phyloP scores from a whole-genome alignment of 345 rosid genomes.

The Pistacia vera region DNA sequence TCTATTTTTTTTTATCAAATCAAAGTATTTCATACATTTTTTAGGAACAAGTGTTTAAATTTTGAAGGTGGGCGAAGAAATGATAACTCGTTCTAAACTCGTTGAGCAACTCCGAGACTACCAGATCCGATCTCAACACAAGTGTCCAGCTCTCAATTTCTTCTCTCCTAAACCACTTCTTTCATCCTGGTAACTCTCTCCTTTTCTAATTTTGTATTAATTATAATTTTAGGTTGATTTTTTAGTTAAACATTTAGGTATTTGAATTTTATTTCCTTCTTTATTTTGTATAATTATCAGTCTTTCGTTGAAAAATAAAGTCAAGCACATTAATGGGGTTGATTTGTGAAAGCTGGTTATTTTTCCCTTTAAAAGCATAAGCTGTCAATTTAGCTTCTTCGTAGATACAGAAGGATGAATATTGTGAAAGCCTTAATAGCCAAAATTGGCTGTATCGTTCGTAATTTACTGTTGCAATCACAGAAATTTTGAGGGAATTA shows the following conservation, averaged over 20 bases:
- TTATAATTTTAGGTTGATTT: neutral
- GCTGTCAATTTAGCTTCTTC: neutral
- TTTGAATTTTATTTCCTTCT: neutral
- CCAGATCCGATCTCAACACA: constrained; percentile 57
- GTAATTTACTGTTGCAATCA: neutral
- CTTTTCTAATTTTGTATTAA: neutral
- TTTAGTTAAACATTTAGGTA: neutral
- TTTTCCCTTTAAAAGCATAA: neutral
- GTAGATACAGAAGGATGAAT: neutral
- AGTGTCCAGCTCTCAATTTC: constrained; percentile 42
- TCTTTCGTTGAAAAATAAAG: neutral
- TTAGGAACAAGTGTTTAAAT: neutral
- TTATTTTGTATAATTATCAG: neutral
- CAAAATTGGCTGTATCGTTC: neutral
- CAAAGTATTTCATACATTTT: neutral
- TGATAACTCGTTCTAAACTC: constrained; percentile 63
- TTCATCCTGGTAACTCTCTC: constrained; percentile 7
- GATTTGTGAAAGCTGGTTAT: neutral
- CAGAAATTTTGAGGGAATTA: neutral
- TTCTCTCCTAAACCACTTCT: constrained; percentile 53
- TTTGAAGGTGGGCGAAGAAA: constrained; percentile 20
- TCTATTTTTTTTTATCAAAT: too few relatives aligned
- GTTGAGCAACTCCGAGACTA: constrained; percentile 57
- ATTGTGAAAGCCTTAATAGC: neutral
- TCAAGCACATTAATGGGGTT: neutral